A percentile compares a stretch with the other conserved stretches of the same genome.
Evolutionary conservation across 179 eudicot genomes (phyloP).

Genomic region (Silene coronaria): DNA sequence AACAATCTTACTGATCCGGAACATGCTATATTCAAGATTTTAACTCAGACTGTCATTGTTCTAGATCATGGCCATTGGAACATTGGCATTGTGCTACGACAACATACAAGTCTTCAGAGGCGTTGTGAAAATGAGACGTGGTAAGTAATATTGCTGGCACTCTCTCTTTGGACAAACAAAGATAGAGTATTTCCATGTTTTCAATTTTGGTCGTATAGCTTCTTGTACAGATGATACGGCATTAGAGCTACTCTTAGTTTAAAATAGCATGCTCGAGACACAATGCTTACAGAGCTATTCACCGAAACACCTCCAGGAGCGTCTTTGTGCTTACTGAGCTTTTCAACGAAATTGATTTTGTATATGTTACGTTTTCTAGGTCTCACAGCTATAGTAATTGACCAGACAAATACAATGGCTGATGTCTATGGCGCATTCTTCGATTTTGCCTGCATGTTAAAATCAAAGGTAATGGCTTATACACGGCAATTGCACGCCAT

Average conservation of each 20-base stretch:
- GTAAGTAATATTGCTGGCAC: slow-evolving; percentile 34
- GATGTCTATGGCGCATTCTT: slow-evolving; percentile 84
- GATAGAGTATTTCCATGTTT: background rate
- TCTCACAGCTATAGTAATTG: slow-evolving; percentile 73
- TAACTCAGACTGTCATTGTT: background rate
- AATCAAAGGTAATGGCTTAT: slow-evolving; percentile 53
- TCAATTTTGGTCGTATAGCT: too few species aligned
- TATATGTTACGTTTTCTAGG: slow-evolving; percentile 36
- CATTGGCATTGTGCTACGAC: slow-evolving; percentile 78
- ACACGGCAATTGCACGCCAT: background rate
- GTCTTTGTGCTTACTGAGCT: background rate
- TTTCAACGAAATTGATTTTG: background rate
- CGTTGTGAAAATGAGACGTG: slow-evolving; percentile 88
- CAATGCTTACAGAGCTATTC: too few species aligned
- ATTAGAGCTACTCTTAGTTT: too few species aligned
- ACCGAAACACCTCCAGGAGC: background rate
- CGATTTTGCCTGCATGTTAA: slow-evolving; percentile 68
- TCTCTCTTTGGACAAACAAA: too few species aligned
- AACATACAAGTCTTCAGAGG: slow-evolving; percentile 81
- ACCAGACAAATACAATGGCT: slow-evolving; percentile 54
- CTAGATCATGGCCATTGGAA: slow-evolving; percentile 89
- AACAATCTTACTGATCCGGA: background rate
- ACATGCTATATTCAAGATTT: too few species aligned
- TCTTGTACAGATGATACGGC: too few species aligned
- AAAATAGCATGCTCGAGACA: too few species aligned